Evolutionary conservation across 2,329 filamentous ascomycete species (phyloP), one percentile per base, ranked within the genome.

Genomic region (Clathrospora elynae): DNA sequence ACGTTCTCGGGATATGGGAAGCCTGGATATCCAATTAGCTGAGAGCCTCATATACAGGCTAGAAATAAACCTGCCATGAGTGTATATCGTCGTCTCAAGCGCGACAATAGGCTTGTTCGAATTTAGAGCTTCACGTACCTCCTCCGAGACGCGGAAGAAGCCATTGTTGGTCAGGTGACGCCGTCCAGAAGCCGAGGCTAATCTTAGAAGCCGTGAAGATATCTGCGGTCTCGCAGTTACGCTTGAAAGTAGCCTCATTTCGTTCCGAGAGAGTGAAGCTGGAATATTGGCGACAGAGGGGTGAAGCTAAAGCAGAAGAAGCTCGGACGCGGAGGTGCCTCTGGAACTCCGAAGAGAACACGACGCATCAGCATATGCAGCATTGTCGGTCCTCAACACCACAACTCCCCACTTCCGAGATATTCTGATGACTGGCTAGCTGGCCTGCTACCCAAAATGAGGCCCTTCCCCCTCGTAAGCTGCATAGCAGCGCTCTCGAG

Each of bases 51-150:
- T 20, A 28, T 8, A 1, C 1, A 6, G 22, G 12, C 5, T 3
- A 10, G 6, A 10, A 5, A 10, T 29, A 3, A 12, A 24, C 60
- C 37, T 70, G 77, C 90, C 91, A 72, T 99, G 93, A 1, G 93
- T 99, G 71, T 99, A 97, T 58, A 99, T 97, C 4, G 93, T 96
- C 2, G 89, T 90, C 71, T 99, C 93, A 4, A 99, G 79, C 11
- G 92, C 93, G 8, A 99, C 91, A 3, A 99, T 85, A 1, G 93
- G 92, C 60, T 83, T 85, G 42, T 85, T 84, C 9, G 82, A 80
- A 28, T 82, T 77, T 33, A 96, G 70, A 25, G 91, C 92, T 64
- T 90, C 83, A 37, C 78, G 76, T 9, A 99, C 86, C 71, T 97
- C 92, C 35, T 92, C 86, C 1, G 89, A 91, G 28, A 96, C 77